phyloP scores from a whole-genome alignment of 345 rosid genomes.

The Moricandia arvensis region DNA sequence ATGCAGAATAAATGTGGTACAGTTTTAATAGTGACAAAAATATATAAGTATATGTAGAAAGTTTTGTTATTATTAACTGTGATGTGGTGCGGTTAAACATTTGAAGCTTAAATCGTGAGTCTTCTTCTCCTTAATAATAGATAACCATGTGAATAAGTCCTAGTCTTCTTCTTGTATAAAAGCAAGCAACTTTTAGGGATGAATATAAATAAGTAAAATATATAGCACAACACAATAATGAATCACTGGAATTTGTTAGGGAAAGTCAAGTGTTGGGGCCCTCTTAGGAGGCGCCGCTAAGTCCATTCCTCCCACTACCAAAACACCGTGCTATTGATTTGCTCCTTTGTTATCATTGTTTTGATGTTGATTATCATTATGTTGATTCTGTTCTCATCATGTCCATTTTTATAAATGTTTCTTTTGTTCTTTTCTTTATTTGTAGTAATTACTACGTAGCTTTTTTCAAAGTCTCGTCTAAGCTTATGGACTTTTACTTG shows the following conservation, averaged over 20 bases:
- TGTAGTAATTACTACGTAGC: background rate
- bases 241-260: conserved; percentile 2
- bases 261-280: conserved; percentile 36
- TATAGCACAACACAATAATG: conserved; percentile 19
- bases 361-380: conserved; percentile 26
- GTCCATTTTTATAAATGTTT: conserved; percentile 10
- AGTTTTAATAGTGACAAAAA: no score
- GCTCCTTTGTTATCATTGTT: conserved; percentile 30
- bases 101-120: background rate
- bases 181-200: background rate
- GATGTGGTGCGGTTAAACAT: no score
- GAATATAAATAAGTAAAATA: background rate
- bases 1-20: no score
- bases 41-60: no score
- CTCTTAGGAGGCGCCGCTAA: conserved; percentile 31
- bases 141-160: background rate
- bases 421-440: conserved; percentile 17
- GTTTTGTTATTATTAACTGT: no score
- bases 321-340: conserved; percentile 34
- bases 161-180: background rate
- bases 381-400: conserved; percentile 26
- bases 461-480: conserved; percentile 21
- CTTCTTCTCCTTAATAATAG: background rate
- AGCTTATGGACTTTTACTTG: background rate
- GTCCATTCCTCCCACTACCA: conserved; percentile 29